Percentiles rank a stretch among this genome's conserved stretches.
Conservation (phyloP, 495 filamentous ascomycete genomes). For the Trichoderma asperelloides region DNA sequence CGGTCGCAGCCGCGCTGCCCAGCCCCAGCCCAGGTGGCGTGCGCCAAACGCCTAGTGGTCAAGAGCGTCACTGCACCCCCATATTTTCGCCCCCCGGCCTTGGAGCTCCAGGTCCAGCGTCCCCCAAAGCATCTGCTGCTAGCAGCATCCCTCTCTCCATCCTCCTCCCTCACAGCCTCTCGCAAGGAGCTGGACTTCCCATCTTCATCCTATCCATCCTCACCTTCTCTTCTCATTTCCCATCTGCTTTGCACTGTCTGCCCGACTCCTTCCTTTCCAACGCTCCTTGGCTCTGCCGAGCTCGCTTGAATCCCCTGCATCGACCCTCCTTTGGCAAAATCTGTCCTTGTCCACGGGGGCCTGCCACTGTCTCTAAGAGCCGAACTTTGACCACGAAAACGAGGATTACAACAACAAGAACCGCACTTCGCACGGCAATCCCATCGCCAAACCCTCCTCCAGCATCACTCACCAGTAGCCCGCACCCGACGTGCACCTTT, state of each 20-base stretch:
- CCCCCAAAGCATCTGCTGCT: not conserved
- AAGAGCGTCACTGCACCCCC: slow-evolving; percentile 9
- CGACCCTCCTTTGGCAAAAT: slow-evolving; percentile 8
- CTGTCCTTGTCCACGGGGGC: slow-evolving; percentile 4
- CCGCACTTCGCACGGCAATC: slow-evolving; percentile 7
- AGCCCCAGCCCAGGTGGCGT: not conserved
- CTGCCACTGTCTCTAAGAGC: slow-evolving; percentile 6
- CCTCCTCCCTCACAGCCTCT: slow-evolving; percentile 14
- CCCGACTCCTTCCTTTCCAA: slow-evolving; percentile 29
- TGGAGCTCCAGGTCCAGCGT: not conserved
- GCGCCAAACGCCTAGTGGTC: slow-evolving; percentile 2
- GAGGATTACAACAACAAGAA: not conserved
- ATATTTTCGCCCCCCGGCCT: slow-evolving; percentile 5
- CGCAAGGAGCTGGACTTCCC: slow-evolving; percentile 12
- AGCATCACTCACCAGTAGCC: slow-evolving; percentile 12
- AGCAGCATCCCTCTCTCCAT: not conserved
- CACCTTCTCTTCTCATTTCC: slow-evolving; percentile 33
- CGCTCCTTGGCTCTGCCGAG: slow-evolving; percentile 13
- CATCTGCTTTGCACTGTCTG: not conserved
- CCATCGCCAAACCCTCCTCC: slow-evolving; percentile 7
- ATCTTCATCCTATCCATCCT: slow-evolving; percentile 23
- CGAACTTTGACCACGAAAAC: not conserved
- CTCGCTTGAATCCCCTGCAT: slow-evolving; percentile 1
- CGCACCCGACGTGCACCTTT: slow-evolving; percentile 44
- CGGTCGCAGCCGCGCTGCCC: not conserved